phyloP scores from a whole-genome alignment of 768 basidiomycete species.

The Mycena rosella region DNA sequence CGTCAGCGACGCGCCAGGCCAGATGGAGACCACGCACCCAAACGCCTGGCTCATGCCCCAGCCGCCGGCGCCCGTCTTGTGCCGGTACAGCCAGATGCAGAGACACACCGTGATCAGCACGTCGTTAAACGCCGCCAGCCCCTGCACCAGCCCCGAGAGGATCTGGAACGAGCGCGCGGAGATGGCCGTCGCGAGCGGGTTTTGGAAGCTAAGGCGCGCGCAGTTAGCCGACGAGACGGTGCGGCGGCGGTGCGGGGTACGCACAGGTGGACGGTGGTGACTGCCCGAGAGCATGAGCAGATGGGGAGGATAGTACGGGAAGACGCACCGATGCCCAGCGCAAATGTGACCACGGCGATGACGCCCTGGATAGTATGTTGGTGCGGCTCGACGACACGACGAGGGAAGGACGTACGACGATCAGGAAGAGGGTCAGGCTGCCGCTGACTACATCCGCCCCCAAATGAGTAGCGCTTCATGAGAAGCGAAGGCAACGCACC shows the following conservation, averaged over 20 bases:
- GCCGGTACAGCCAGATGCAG: slow-evolving; percentile 26
- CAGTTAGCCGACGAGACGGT: background rate
- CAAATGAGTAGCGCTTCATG: background rate
- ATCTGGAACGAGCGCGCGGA: slow-evolving; percentile 30
- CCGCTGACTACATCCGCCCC: slow-evolving; percentile 10
- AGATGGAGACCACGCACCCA: no score
- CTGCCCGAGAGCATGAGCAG: background rate
- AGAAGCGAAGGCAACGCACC: background rate
- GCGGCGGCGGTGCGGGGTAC: background rate
- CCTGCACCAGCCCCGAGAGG: slow-evolving; percentile 30
- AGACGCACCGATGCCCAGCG: slow-evolving; percentile 32
- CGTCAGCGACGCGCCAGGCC: no score
- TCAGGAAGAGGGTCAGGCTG: background rate
- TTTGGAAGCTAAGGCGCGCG: slow-evolving; percentile 17
- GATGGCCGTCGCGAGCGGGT: slow-evolving; percentile 19
- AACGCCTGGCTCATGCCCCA: slow-evolving; percentile 10
- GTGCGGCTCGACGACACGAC: no score
- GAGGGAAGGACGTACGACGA: slow-evolving; percentile 12
- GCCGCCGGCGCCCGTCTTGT: slow-evolving; percentile 16
- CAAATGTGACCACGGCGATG: slow-evolving; percentile 27
- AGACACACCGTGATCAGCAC: slow-evolving; percentile 31
- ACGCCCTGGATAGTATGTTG: background rate
- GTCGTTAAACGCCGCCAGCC: slow-evolving; percentile 28
- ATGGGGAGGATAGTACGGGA: background rate
- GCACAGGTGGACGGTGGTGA: slow-evolving; percentile 29